Evolutionary conservation across 2,329 filamentous ascomycete genomes (phyloP).

Genomic region (Colletotrichum chlorophyti): DNA sequence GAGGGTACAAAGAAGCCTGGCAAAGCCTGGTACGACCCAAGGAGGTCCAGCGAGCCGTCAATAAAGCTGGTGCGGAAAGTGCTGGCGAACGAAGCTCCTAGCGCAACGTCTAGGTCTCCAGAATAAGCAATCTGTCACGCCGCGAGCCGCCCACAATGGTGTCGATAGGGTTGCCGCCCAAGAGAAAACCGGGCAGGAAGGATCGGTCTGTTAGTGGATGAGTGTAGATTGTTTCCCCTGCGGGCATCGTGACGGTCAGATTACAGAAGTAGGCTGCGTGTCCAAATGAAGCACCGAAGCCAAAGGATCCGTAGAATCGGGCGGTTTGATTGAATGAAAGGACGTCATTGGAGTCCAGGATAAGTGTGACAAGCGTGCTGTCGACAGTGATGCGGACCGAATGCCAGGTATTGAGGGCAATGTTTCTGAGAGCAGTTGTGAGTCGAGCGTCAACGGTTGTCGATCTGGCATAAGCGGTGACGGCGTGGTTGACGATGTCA

Average conservation of each 20-base stretch:
- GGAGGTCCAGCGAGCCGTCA: constrained; percentile 30
- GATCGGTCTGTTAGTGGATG: constrained; percentile 35
- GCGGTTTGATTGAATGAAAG: too few species aligned
- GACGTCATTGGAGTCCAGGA: too few species aligned
- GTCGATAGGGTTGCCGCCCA: constrained; percentile 40
- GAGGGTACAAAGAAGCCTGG: constrained; percentile 39
- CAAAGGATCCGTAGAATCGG: too few species aligned
- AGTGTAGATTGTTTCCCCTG: constrained; percentile 32
- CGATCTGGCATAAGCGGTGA: too few species aligned
- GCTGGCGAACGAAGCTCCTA: constrained; percentile 34
- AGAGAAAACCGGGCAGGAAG: constrained; percentile 40
- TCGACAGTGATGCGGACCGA: too few species aligned
- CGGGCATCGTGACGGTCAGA: constrained; percentile 15
- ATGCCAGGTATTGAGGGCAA: too few species aligned
- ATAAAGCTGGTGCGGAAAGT: constrained; percentile 36
- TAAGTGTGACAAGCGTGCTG: too few species aligned
- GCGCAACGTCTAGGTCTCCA: constrained; percentile 39
- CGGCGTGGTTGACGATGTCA: too few species aligned
- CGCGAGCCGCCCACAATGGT: constrained; percentile 43
- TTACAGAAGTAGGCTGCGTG: too few species aligned
- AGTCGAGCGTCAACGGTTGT: too few species aligned
- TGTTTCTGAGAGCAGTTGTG: too few species aligned
- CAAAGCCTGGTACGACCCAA: constrained; percentile 37
- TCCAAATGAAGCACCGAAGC: too few species aligned
- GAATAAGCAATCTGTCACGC: constrained; percentile 41